Conservation (phyloP, 495 filamentous ascomycete genomes). For the Podospora australis region DNA sequence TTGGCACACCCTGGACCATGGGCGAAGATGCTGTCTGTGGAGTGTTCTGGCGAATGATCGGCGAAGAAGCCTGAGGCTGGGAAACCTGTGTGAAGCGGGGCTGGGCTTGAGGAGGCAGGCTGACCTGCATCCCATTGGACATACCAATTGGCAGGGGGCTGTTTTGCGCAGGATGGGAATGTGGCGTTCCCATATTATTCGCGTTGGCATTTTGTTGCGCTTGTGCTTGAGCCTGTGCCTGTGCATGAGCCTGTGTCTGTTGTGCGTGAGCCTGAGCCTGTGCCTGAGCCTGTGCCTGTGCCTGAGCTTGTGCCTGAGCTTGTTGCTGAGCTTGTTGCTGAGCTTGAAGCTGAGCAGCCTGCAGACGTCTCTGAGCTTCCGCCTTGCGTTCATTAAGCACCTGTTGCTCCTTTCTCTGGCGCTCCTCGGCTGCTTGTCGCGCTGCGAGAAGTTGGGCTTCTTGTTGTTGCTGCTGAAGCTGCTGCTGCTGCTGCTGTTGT, state of each 20-base stretch:
- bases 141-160: slow-evolving; percentile 21
- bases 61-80: slow-evolving; percentile 69
- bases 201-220: slow-evolving; percentile 34
- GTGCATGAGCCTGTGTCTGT: slow-evolving; percentile 18
- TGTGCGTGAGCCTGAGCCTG: slow-evolving; percentile 32
- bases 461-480: slow-evolving; percentile 33
- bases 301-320: slow-evolving; percentile 35
- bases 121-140: slow-evolving; percentile 39
- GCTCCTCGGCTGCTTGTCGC: slow-evolving; percentile 14
- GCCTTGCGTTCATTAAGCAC: slow-evolving; percentile 14
- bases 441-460: slow-evolving; percentile 33
- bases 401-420: slow-evolving; percentile 23
- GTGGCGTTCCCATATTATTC: slow-evolving; percentile 22
- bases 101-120: slow-evolving; percentile 48
- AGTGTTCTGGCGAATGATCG: slow-evolving; percentile 70
- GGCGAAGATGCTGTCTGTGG: slow-evolving; percentile 75
- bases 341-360: slow-evolving; percentile 26
- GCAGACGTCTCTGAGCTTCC: slow-evolving; percentile 10
- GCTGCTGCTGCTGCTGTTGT: slow-evolving; percentile 16
- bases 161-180: slow-evolving; percentile 39
- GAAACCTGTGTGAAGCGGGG: slow-evolving; percentile 53
- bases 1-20: slow-evolving; percentile 62
- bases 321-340: slow-evolving; percentile 36
- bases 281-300: slow-evolving; percentile 46
- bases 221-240: slow-evolving; percentile 31